A percentile compares a stretch with the other conserved stretches of the same genome.
Evolutionary conservation across 2,329 filamentous ascomycete genomes (phyloP).

Genomic region (Fusarium euwallaceae): DNA sequence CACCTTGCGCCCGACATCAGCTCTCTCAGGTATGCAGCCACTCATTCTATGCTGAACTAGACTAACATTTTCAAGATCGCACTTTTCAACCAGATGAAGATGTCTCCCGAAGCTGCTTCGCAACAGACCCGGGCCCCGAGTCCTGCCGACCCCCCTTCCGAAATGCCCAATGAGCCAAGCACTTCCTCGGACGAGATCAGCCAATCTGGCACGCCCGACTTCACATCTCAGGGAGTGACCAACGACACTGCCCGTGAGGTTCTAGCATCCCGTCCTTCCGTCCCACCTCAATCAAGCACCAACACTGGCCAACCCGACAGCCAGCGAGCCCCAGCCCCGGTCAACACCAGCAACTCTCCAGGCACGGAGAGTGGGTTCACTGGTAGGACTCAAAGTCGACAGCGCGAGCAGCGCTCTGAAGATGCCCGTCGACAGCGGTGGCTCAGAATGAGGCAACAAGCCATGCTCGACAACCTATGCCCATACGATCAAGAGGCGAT

Average conservation of each 20-base stretch:
- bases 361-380: too few species aligned
- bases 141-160: not conserved
- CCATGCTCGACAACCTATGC: not conserved
- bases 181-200: not conserved
- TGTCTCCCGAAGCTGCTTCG: not conserved
- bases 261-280: not conserved
- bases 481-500: not conserved
- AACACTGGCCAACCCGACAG: not conserved
- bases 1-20: not conserved
- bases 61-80: not conserved
- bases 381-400: too few species aligned
- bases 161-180: not conserved
- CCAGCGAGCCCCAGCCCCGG: not conserved
- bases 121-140: not conserved
- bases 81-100: not conserved
- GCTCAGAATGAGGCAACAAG: not conserved
- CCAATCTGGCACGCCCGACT: not conserved
- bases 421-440: too few species aligned
- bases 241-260: not conserved
- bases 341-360: not conserved
- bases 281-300: not conserved
- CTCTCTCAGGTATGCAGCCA: not conserved
- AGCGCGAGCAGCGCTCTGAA: too few species aligned
- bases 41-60: not conserved
- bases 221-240: fast-evolving